Base-by-base conservation (phyloP, 2,329 filamentous ascomycete species). In the Pseudogymnoascus sp. region DNA sequence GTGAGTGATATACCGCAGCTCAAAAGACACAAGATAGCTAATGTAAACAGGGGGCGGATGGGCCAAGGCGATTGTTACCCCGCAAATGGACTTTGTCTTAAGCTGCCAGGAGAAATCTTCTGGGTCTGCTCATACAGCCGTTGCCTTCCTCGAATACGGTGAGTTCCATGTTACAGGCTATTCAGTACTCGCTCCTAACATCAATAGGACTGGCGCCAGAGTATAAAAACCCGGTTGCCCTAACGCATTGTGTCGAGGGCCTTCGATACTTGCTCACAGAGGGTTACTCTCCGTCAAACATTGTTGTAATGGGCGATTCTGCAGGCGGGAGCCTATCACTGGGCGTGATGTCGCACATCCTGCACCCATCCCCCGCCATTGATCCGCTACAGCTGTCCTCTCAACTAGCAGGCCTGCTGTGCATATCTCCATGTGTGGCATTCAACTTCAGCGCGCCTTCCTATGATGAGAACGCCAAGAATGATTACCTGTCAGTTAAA, bases 221-320 rank as follows among this genome's bases (percentile, higher is more conserved):
- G 36, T 15, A 5, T 37, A 37, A 37, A 37, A 37, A 37, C 36
- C 36, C 36, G 15, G 36, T 37, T 37, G 36, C 36, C 15, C 36
- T 37, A 9, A 37, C 13, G 36, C 36, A 37, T 37, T 37, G 36
- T 37, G 36, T 37, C 4, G 36, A 37, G 15, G 36, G 36, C 36
- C 36, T 37, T 7, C 36, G 36, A 37, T 37, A 37, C 13, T 37
- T 37, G 36, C 36, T 37, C 3, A 37, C 36, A 37, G 36, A 37
- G 36, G 36, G 36, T 37, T 37, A 65, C 36, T 31, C 63, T 1
- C 67, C 67, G 15, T 35, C 33, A 5, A 63, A 75, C 65, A 77
- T 84, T 48, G 72, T 80, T 58, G 64, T 84, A 1, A 75, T 72
- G 10, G 80, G 81, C 29, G 80, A 84, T 69, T 82, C 80, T 0